A percentile compares a stretch with the other conserved stretches of the same genome.
phyloP scores from a whole-genome alignment of 306 rosid species.

The Inga leiocalycina region DNA sequence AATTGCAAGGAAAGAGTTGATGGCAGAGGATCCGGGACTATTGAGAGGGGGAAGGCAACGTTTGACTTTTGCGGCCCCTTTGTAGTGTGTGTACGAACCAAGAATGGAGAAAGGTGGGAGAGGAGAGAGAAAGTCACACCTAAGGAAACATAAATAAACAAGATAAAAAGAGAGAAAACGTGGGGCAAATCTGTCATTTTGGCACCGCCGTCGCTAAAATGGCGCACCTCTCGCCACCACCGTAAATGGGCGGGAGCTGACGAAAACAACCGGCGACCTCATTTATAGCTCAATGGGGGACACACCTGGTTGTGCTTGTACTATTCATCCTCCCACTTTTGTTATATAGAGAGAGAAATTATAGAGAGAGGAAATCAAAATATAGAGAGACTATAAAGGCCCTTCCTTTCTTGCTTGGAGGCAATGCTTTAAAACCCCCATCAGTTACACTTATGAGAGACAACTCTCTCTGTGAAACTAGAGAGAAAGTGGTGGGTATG shows the following conservation, averaged over 20 bases:
- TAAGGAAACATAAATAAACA: conserved; percentile 11
- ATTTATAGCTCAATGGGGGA: conserved; percentile 43
- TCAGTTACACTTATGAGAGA: conserved; percentile 58
- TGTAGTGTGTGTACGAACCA: conserved; percentile 31
- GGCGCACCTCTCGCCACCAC: background rate
- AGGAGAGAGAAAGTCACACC: conserved; percentile 15
- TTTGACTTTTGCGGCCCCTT: conserved; percentile 51
- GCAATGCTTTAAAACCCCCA: conserved; percentile 59
- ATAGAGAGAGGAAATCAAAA: conserved; percentile 27
- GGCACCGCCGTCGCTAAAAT: background rate
- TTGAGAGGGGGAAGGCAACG: conserved; percentile 27
- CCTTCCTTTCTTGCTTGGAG: conserved; percentile 28
- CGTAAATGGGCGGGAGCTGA: background rate
- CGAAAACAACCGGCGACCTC: conserved; percentile 19
- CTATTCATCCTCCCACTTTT: conserved; percentile 25
- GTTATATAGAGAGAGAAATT: conserved; percentile 29
- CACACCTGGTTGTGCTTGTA: conserved; percentile 47
- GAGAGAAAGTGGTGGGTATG: background rate
- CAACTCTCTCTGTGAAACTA: background rate
- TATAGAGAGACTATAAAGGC: conserved; percentile 38
- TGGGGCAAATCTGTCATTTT: conserved; percentile 30
- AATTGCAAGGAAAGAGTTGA: background rate
- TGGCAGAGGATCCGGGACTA: conserved; percentile 29
- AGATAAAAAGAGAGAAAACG: conserved; percentile 35
- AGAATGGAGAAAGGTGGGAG: conserved; percentile 7